Percentiles rank a stretch among this genome's conserved stretches.
Evolutionary conservation across 2,329 filamentous ascomycete genomes (phyloP).

Genomic region (Neurospora sp.): DNA sequence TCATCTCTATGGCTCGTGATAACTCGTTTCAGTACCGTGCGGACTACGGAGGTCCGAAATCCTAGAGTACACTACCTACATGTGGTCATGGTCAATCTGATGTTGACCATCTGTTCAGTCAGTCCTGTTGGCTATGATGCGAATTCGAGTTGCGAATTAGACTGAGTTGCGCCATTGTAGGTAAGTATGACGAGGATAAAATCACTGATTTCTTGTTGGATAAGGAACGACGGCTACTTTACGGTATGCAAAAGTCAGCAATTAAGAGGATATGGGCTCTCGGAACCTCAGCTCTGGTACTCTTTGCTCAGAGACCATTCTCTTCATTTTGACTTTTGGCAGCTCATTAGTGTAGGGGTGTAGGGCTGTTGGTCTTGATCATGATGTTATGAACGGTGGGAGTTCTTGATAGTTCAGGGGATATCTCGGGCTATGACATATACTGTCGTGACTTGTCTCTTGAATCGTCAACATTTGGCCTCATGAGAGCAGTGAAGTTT

Average conservation of each 20-base stretch:
- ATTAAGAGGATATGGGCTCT: background rate
- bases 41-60: background rate
- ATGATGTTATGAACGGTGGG: background rate
- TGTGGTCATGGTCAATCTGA: background rate
- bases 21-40: background rate
- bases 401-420: too few relatives aligned
- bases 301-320: background rate
- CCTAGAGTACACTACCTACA: background rate
- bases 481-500: background rate
- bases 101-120: too few relatives aligned
- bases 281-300: background rate
- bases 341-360: background rate
- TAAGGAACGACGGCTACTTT: background rate
- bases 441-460: background rate
- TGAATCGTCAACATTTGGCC: background rate
- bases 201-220: background rate
- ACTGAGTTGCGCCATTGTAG: background rate
- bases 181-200: background rate
- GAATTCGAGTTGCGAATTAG: background rate
- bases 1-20: background rate
- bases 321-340: background rate
- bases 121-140: background rate
- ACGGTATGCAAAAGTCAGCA: background rate
- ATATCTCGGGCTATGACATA: too few relatives aligned
- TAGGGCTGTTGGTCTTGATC: background rate